Base-by-base conservation (phyloP, 805 yeast species). In the Teunomyces lycoperdinae region DNA sequence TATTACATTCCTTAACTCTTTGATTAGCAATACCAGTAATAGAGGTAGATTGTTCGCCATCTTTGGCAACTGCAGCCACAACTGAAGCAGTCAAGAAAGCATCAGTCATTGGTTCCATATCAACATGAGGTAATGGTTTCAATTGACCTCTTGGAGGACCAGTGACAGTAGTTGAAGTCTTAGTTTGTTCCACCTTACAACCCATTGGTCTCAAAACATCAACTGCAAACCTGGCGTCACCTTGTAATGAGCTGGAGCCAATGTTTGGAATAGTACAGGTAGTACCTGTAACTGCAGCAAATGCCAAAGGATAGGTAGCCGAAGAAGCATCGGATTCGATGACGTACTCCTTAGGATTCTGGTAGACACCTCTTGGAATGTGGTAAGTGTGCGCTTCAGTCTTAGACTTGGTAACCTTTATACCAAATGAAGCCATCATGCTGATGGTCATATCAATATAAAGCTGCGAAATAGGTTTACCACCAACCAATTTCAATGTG, bases 71-170 rank as follows among this genome's bases (percentile, higher is more conserved):
- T n/a, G 99, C 97, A 30, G 98, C 99, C 14, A 90, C 95, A 9
- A 94, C 97, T 46, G 95, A 81, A 0, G 99, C 99, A 11, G 99
- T 94, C 60, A 94, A 74, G 65, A 94, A 94, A 0, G 99, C 99
- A 68, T 94, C 99, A 0, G 99, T 94, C 99, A 94, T 94, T 46
- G 99, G 98, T 70, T 94, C 99, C 99, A 94, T 94, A 64, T 94
- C 97, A 48, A 94, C 85, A 52, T 74, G 79, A 9, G 82, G 73
- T 53, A 94, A 73, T 5, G 96, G 88, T 58, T 76, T 79, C 54
- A 94, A 75, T 0, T 67, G 50, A 11, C 95, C 95, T 33, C 69
- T 68, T 14, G 86, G 74, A 5, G 97, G 97, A 42, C 97, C 98
- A 36, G 85, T 81, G 7, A 94, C 98, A 0, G 97, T 90, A 0